Base-by-base conservation (phyloP, 805 yeast genomes). In the Teunomyces funiuensis region DNA sequence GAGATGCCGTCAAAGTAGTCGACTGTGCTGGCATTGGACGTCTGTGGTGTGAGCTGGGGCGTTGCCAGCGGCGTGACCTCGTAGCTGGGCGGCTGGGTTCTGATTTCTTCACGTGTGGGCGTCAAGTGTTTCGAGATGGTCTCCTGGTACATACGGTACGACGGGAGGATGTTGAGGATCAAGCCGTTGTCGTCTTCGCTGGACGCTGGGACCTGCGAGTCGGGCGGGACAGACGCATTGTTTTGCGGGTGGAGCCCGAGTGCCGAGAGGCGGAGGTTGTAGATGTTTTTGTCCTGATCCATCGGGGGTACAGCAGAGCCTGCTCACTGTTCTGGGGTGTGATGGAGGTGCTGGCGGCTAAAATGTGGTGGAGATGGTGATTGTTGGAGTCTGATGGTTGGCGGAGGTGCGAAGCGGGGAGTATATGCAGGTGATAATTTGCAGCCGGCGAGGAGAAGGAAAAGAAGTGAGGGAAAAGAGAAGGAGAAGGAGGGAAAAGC, bases 131-230 rank as follows among this genome's bases (percentile, higher is more conserved):
- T 65, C 15, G 71, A 63, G 30, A 69, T 58, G 3, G 69, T 66
- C 13, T 67, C 59, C 45, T 62, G 65, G 43, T 60, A 63, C 73
- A 68, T 66, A 23, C 61, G 65, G 46, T 68, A 68, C 3, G 71
- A 65, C 3, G 74, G 74, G 14, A 68, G 52, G 33, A 68, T 68
- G 40, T 62, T 65, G 36, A 66, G 45, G 33, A 66, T 49, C 18
- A 55, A 54, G 22, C 60, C 64, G 6, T 55, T 60, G 23, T 54
- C 55, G 28, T 45, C 53, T 18, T 44, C 47, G 19, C 25, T 20
- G 22, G 39, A 13, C 9, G 20, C 36, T 16, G 30, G 36, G 13
- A 17, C 20, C 18, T 36, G 29, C 3, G 34, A 18, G 34, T 31
- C 34, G 40, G 18, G n/a, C 27, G 11, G 22, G 30, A 23, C 22